Conservation (phyloP, 768 basidiomycete species). For the Polyporus arcularius region DNA sequence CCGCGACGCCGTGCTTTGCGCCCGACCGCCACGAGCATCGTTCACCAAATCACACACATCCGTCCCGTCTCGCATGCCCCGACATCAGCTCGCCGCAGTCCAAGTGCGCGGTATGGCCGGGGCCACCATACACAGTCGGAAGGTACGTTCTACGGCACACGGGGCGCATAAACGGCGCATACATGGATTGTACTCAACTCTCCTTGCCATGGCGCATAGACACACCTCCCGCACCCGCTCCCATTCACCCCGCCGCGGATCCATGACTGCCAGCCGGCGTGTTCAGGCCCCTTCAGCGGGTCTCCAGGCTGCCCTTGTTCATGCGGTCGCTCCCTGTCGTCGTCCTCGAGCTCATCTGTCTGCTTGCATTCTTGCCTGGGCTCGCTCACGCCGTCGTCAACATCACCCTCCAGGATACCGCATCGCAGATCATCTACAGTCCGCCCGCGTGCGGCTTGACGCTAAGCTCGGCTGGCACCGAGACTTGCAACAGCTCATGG, state of each 20-base stretch:
- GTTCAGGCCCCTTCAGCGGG: constrained; percentile 9
- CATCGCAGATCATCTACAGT: constrained; percentile 24
- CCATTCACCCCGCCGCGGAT: background rate
- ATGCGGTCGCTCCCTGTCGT: background rate
- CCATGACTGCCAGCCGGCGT: constrained; percentile 21
- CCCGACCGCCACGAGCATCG: too few relatives aligned
- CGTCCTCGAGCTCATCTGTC: background rate
- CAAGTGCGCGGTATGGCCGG: too few relatives aligned
- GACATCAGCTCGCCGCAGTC: too few relatives aligned
- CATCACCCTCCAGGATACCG: constrained; percentile 24
- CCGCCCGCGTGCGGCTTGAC: constrained; percentile 23
- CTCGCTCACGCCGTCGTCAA: constrained; percentile 9
- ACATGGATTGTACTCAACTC: background rate
- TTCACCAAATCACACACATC: too few relatives aligned
- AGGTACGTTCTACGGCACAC: background rate
- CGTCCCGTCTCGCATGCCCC: too few relatives aligned
- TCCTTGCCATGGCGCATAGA: constrained; percentile 20
- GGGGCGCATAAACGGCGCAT: constrained; percentile 10
- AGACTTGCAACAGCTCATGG: constrained; percentile 22
- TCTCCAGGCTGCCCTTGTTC: constrained; percentile 2
- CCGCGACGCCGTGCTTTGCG: too few relatives aligned
- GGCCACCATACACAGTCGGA: background rate
- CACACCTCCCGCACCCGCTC: constrained; percentile 12
- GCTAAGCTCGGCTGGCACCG: constrained; percentile 14
- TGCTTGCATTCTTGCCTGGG: background rate